These are phyloP conservation scores for Vararia minispora DNA, from an alignment of 768 basidiomycete genomes.

Conservation along the genomic window DNA sequence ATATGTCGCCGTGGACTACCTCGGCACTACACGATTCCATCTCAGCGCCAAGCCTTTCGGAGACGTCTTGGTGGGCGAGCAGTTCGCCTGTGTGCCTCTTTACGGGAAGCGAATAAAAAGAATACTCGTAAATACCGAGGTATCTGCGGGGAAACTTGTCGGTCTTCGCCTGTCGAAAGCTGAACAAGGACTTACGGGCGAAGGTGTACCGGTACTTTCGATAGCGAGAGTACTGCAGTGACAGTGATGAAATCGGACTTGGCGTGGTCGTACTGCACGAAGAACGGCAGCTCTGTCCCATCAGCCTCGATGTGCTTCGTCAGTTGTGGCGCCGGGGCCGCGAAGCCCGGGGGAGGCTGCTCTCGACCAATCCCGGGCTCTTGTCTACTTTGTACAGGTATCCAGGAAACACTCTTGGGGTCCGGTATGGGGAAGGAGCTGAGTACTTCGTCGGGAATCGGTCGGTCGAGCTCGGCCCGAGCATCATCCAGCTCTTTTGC, in stretches of 20 bases:
- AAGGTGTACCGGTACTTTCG: conserved; percentile 60
- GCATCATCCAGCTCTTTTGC: conserved; percentile 64
- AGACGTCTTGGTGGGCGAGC: conserved; percentile 79
- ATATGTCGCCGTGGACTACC: conserved; percentile 43
- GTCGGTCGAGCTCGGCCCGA: conserved; percentile 74
- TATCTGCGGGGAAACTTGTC: too few species aligned
- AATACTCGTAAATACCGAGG: conserved; percentile 62
- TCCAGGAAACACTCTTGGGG: conserved; percentile 87
- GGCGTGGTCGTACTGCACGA: conserved; percentile 90
- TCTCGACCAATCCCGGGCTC: conserved; percentile 44
- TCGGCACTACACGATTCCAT: conserved; percentile 78
- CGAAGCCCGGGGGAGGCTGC: conserved; percentile 16
- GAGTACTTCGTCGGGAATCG: conserved; percentile 74
- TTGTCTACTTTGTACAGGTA: conserved; percentile 59
- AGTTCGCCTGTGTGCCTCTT: conserved; percentile 54
- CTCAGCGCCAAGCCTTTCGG: conserved; percentile 81
- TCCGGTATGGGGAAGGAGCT: conserved; percentile 85
- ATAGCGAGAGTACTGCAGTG: conserved; percentile 68
- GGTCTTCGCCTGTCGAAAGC: too few species aligned
- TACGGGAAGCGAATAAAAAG: conserved; percentile 87
- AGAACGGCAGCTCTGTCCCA: conserved; percentile 65
- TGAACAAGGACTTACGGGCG: conserved; percentile 47
- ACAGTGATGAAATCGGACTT: conserved; percentile 92
- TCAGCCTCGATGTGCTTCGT: conserved; percentile 57
- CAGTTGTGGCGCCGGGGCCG: conserved; percentile 34